Evolutionary conservation across 2,329 filamentous ascomycete species (phyloP), one percentile per base, ranked within the genome.

Genomic region (Diaporthe sp.): DNA sequence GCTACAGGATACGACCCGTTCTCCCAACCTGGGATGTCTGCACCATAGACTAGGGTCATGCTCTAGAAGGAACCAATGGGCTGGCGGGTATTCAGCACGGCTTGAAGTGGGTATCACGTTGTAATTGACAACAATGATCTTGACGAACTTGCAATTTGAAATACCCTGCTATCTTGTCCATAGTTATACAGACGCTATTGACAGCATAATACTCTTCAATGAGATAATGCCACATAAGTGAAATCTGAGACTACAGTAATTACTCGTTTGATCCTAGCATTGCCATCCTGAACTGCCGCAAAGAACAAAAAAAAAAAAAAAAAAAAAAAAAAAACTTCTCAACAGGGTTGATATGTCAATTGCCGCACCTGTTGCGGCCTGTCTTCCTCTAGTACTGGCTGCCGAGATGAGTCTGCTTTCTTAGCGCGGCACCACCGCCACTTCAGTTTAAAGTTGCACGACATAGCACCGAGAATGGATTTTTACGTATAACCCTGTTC

Each of bases 1-100:
- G 61, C 53, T 35, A 27, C 37, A 47, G 44, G 44, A 13, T 66
- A 55, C 42, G 71, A 65, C 13, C 51, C 55, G 15, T 73, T 19
- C 32, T 19, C 63, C n/a, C 63, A 73, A 9, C 35, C 65, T 15
- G 39, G 72, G 2, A 70, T 69, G 72, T 68, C 63, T 27, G 63
- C 32, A 50, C 63, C 63, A 68, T 68, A 76, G 72, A 59, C 32
- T 51, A 42, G 44, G 37, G 8, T 50, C 63, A n/a, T 39, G 55
- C 25, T 66, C 7, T 68, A 19, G 32, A n/a, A 50, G 61, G 61
- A 50, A 50, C 7, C 19, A 25, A n/a, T 51, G 22, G 17, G n/a
- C 17, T 8, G 32, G 32, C 63, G 32, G 63, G n/a, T 19, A 51
- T 30, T 22, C 44, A 22, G 15, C 27, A 53, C 15, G 13, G 32